Base-by-base conservation (phyloP, 352 stramenopile genomes). In the Blastocystis sp. region DNA sequence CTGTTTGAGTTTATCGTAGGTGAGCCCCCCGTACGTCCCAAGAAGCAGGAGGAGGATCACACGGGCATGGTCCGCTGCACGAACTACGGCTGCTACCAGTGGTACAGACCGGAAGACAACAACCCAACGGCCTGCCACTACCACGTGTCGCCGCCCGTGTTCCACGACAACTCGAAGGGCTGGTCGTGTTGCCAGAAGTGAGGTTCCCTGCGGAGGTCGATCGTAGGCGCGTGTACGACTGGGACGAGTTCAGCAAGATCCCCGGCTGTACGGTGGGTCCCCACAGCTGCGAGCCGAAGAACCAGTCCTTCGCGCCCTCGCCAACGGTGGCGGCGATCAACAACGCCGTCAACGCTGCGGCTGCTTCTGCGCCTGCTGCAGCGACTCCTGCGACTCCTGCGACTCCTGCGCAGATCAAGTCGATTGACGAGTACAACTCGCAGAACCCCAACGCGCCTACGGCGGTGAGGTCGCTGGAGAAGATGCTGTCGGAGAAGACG, bases 211-310 rank as follows among this genome's bases (percentile, higher is more conserved):
- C 18, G 9, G 21, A 42, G 8, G 9, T 56, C 38, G 40, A 81
- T 93, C 92, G 94, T 94, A 90, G 91, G 73, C 87, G 88, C 44
- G 89, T 96, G 16, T 97, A 96, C 89, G 93, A 97, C 89, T 97
- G 93, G 92, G 93, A 97, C 87, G 92, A 94, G 87, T 97, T 97
- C 87, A 91, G 96, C 64, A 71, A 87, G 63, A 88, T 88, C 72
- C 67, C 94, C 89, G 78, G 90, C 87, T 54, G 87, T 84, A 81
- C 87, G 61, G 21, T 57, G 54, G 87, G 89, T 42, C 69, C 56
- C 27, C 87, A 91, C 86, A 59, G 53, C 71, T 71, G 72, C n/a
- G 87, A 90, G 9, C 88, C 91, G 29, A 91, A 91, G 24, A 91
- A 90, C 75, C 87, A 91, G 72, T 87, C 91, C 64, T 92, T 94